Evolutionary conservation across 495 filamentous ascomycete genomes (phyloP).

Genomic region (Penicillium mononematosum): DNA sequence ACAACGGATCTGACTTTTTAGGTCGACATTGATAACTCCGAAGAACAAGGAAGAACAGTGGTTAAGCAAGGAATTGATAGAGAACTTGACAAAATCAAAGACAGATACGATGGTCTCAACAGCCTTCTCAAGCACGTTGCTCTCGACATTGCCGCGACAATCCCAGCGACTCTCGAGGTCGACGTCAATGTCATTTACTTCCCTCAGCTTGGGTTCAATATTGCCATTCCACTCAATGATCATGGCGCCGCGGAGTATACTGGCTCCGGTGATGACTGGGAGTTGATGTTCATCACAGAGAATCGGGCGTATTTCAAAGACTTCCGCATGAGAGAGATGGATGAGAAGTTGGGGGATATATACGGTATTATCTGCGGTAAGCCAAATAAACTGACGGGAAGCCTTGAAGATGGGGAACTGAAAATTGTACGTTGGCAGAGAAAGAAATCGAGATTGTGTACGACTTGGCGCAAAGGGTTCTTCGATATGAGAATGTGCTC

Average conservation of each 20-base stretch:
- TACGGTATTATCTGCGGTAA: slow-evolving; percentile 79
- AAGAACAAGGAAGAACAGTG: slow-evolving; percentile 68
- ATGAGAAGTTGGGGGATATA: slow-evolving; percentile 79
- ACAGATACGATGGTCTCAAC: slow-evolving; percentile 72
- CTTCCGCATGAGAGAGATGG: slow-evolving; percentile 77
- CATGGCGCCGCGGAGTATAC: slow-evolving; percentile 63
- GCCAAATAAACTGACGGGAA: slow-evolving; percentile 15
- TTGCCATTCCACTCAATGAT: slow-evolving; percentile 66
- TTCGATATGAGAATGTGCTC: slow-evolving; percentile 68
- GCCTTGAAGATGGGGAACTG: background rate
- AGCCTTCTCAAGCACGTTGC: slow-evolving; percentile 67
- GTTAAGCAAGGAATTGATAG: slow-evolving; percentile 71
- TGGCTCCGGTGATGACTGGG: slow-evolving; percentile 66
- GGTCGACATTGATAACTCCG: slow-evolving; percentile 82
- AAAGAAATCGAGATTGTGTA: slow-evolving; percentile 89
- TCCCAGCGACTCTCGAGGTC: slow-evolving; percentile 61
- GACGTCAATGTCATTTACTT: slow-evolving; percentile 81
- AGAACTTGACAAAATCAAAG: slow-evolving; percentile 75
- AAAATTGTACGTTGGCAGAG: slow-evolving; percentile 48
- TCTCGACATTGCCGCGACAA: slow-evolving; percentile 55
- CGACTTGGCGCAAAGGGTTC: slow-evolving; percentile 67
- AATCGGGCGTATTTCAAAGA: slow-evolving; percentile 85
- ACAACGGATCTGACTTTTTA: slow-evolving; percentile 23
- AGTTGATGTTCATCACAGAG: slow-evolving; percentile 72
- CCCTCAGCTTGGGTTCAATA: slow-evolving; percentile 87